phyloP scores from a whole-genome alignment of 192 early-diverging fungal species.

The Kickxella alabastrina region DNA sequence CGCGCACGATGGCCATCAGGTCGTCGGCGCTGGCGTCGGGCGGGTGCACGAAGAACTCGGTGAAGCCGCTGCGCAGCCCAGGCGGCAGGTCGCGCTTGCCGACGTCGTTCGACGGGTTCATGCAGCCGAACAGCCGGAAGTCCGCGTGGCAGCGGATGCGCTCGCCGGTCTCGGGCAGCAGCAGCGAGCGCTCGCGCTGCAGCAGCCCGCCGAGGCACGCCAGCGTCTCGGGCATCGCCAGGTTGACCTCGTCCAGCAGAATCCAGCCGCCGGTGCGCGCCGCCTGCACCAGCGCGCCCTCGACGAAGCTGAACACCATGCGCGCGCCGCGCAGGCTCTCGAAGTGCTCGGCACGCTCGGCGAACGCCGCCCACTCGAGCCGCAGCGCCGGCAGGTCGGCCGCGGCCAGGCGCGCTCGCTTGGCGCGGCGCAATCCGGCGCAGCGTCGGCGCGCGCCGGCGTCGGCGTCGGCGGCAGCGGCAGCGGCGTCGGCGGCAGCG shows the following conservation, averaged over 20 bases:
- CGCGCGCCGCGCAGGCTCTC: constrained; percentile 56
- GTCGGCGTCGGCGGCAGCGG: constrained; percentile 31
- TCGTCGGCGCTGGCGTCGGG: constrained; percentile 81
- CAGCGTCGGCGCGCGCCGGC: neutral
- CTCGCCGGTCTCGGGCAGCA: constrained; percentile 91
- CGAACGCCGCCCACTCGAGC: constrained; percentile 74
- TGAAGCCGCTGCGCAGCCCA: constrained; percentile 86
- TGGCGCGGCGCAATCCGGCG: neutral
- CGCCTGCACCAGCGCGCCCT: constrained; percentile 89
- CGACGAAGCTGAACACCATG: constrained; percentile 88
- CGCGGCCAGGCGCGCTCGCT: constrained; percentile 21
- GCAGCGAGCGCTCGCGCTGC: constrained; percentile 76
- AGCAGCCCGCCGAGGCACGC: constrained; percentile 87
- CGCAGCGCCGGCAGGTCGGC: constrained; percentile 41
- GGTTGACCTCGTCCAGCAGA: constrained; percentile 94
- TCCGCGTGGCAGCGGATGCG: constrained; percentile 82
- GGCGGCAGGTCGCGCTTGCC: constrained; percentile 94
- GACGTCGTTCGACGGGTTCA: constrained; percentile 99
- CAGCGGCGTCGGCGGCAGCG: neutral
- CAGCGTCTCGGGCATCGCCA: constrained; percentile 93
- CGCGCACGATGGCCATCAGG: constrained; percentile 72
- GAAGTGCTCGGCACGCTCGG: constrained; percentile 59
- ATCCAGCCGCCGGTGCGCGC: constrained; percentile 93
- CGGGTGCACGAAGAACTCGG: constrained; percentile 91
- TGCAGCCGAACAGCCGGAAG: constrained; percentile 96